Conservation (phyloP, 2,329 filamentous ascomycete species). For the Waltergamsia citrina region DNA sequence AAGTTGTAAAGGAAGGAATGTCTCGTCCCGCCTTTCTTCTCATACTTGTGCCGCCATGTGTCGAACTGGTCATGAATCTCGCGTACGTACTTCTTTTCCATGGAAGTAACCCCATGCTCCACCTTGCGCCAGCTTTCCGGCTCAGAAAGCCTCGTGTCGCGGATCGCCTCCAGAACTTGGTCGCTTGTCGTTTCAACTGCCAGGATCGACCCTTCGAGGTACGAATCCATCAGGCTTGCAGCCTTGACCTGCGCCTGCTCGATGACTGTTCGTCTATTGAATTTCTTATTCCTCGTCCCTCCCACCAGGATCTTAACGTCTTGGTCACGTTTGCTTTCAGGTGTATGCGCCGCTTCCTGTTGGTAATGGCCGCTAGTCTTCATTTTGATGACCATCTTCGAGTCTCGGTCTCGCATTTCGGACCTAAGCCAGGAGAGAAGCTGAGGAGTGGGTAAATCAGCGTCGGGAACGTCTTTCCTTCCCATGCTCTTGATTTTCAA, state of each 20-base stretch:
- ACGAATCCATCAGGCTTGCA: slow-evolving; percentile 57
- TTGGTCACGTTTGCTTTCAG: slow-evolving; percentile 38
- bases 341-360: slow-evolving; percentile 13
- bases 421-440: slow-evolving; percentile 71
- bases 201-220: slow-evolving; percentile 69
- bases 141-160: slow-evolving; percentile 66
- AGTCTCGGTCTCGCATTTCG: slow-evolving; percentile 73
- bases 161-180: slow-evolving; percentile 67
- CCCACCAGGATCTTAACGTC: slow-evolving; percentile 80
- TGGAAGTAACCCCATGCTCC: slow-evolving; percentile 67
- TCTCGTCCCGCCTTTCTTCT: slow-evolving; percentile 41
- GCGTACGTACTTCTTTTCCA: slow-evolving; percentile 71
- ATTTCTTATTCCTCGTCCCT: slow-evolving; percentile 81
- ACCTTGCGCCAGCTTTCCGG: slow-evolving; percentile 74
- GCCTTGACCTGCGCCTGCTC: slow-evolving; percentile 60
- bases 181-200: slow-evolving; percentile 78
- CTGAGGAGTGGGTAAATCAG: slow-evolving; percentile 64
- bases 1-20: slow-evolving; percentile 92
- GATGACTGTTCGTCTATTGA: slow-evolving; percentile 77
- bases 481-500: slow-evolving; percentile 74
- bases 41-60: slow-evolving; percentile 51
- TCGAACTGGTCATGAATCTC: slow-evolving; percentile 72
- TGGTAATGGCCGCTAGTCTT: slow-evolving; percentile 6
- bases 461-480: slow-evolving; percentile 65
- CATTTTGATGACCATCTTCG: slow-evolving; percentile 42